Evolutionary conservation across 2,329 filamentous ascomycete genomes (phyloP).

Genomic region (Knoxdaviesia capensis): DNA sequence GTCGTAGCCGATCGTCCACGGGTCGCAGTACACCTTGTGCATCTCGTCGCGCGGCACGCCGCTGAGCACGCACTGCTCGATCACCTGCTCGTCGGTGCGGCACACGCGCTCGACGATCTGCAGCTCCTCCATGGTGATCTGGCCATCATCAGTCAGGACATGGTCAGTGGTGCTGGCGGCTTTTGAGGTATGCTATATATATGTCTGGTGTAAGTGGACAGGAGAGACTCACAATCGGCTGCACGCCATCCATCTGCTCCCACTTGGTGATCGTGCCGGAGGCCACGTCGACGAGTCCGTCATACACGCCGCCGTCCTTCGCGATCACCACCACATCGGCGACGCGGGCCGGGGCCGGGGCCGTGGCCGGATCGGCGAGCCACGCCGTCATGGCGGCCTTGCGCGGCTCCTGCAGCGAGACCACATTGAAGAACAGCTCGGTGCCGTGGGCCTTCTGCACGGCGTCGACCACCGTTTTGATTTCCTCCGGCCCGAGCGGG

Average conservation of each 20-base stretch:
- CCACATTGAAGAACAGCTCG: slow-evolving; percentile 66
- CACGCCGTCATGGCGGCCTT: slow-evolving; percentile 71
- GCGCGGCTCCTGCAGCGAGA: slow-evolving; percentile 66
- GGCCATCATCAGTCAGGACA: too few relatives aligned
- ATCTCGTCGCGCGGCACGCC: slow-evolving; percentile 69
- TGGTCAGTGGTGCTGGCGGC: slow-evolving; percentile 3
- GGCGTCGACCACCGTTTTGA: slow-evolving; percentile 47
- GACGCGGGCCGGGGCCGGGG: slow-evolving; percentile 44
- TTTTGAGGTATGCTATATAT: background rate
- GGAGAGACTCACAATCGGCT: slow-evolving; percentile 45
- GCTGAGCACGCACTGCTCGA: slow-evolving; percentile 71
- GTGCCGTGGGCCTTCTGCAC: slow-evolving; percentile 50
- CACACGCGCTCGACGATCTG: slow-evolving; percentile 58
- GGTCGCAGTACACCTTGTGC: slow-evolving; percentile 92
- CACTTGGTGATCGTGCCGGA: slow-evolving; percentile 49
- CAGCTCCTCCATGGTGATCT: slow-evolving; percentile 85
- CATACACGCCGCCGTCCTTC: slow-evolving; percentile 58
- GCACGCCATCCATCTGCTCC: slow-evolving; percentile 55
- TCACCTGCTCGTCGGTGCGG: slow-evolving; percentile 64
- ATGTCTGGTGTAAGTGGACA: background rate
- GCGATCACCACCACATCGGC: slow-evolving; percentile 74
- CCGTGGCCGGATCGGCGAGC: slow-evolving; percentile 43
- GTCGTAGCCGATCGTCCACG: slow-evolving; percentile 91
- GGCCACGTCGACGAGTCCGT: slow-evolving; percentile 59
- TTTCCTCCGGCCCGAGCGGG: slow-evolving; percentile 53